A percentile compares a stretch with the other conserved stretches of the same genome.
Conservation (phyloP, 176 grass and related monocot species). For the Carex scoparia region DNA sequence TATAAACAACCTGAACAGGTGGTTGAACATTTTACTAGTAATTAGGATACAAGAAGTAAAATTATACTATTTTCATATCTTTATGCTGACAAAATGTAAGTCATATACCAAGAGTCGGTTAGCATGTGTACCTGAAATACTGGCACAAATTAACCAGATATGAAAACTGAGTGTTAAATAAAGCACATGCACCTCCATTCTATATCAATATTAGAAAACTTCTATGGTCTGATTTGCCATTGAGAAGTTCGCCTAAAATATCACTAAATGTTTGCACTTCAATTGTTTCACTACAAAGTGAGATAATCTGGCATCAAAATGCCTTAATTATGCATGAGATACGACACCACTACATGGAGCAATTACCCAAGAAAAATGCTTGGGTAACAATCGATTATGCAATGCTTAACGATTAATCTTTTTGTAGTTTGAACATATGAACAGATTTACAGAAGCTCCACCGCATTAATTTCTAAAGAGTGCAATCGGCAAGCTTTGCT, state of each 20-base stretch:
- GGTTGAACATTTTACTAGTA: not conserved
- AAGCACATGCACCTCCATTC: not conserved
- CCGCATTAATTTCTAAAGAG: no score
- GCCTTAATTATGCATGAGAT: not conserved
- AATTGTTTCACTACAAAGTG: not conserved
- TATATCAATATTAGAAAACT: not conserved
- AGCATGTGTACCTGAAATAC: not conserved
- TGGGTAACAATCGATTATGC: not conserved
- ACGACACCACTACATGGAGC: not conserved
- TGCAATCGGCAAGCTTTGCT: no score
- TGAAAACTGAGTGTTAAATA: not conserved
- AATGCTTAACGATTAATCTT: not conserved
- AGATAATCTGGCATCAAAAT: not conserved
- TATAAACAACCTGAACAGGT: not conserved
- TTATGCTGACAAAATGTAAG: no score
- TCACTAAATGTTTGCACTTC: not conserved
- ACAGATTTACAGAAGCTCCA: no score
- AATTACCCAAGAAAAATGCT: not conserved
- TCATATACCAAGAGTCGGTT: not conserved
- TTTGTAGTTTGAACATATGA: no score
- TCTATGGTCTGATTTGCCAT: not conserved
- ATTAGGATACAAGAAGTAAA: no score
- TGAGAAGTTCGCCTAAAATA: not conserved
- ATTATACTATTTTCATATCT: no score
- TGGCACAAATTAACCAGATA: not conserved